phyloP scores from a whole-genome alignment of 345 rosid species.

The Gossypium rotundifolium region DNA sequence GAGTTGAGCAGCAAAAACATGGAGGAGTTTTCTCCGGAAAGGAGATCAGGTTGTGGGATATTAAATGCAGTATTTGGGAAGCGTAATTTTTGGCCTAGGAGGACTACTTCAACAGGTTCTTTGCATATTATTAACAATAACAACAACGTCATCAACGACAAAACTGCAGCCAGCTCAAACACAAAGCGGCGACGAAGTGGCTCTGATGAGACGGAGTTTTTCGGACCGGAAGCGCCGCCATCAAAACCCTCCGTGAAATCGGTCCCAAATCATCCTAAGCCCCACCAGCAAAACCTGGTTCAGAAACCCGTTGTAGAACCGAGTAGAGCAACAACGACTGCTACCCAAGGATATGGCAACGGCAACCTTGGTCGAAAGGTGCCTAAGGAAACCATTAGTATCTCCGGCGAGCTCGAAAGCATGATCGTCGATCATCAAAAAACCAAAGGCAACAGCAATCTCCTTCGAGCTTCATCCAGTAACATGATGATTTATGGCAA shows the following conservation, averaged over 20 bases:
- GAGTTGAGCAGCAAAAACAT: neutral
- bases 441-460: slow-evolving; percentile 31
- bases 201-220: slow-evolving; percentile 39
- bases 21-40: slow-evolving; percentile 31
- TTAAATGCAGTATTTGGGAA: slow-evolving; percentile 57
- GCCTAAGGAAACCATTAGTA: slow-evolving; percentile 48
- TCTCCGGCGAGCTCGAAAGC: slow-evolving; percentile 86
- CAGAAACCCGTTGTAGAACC: slow-evolving; percentile 17
- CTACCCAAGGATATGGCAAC: slow-evolving; percentile 22
- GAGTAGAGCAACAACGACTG: neutral
- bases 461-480: slow-evolving; percentile 85
- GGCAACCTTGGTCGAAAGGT: slow-evolving; percentile 33
- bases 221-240: slow-evolving; percentile 14
- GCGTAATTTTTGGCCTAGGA: slow-evolving; percentile 51
- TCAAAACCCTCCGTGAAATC: slow-evolving; percentile 27
- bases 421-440: slow-evolving; percentile 73
- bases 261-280: slow-evolving; percentile 25
- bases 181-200: slow-evolving; percentile 38
- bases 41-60: slow-evolving; percentile 59
- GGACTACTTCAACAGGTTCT: slow-evolving; percentile 49
- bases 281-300: slow-evolving; percentile 18
- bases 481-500: slow-evolving; percentile 69
- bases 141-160: slow-evolving; percentile 26
- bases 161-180: slow-evolving; percentile 27
- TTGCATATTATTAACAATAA: slow-evolving; percentile 16